Evolutionary conservation across 2,329 filamentous ascomycete genomes (phyloP).

Genomic region (Penicillium janthinellum): DNA sequence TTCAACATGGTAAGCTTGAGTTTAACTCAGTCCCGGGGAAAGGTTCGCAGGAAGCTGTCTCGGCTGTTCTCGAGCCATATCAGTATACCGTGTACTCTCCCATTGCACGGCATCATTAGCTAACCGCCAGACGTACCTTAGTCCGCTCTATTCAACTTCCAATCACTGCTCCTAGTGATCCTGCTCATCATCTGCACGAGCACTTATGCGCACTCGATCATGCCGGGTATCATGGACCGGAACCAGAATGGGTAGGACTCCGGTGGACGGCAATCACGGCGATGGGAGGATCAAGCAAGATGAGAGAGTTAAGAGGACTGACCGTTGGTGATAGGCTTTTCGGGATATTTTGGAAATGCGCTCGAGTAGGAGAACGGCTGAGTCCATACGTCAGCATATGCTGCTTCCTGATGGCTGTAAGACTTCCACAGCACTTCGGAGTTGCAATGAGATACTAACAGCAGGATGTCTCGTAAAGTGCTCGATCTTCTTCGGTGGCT

Average conservation of each 20-base stretch:
- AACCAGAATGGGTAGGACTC: constrained; percentile 82
- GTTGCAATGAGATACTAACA: constrained; percentile 7
- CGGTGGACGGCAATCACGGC: not conserved
- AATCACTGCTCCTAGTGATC: constrained; percentile 90
- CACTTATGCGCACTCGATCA: constrained; percentile 87
- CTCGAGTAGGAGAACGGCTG: constrained; percentile 85
- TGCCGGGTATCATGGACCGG: constrained; percentile 85
- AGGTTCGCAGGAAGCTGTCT: not conserved
- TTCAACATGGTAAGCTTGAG: constrained; percentile 36
- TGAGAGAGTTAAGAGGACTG: constrained; percentile 5
- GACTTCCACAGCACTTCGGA: constrained; percentile 31
- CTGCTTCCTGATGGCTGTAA: constrained; percentile 90
- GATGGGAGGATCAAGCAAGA: not conserved
- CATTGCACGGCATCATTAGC: constrained; percentile 11
- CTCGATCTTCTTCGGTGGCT: constrained; percentile 44
- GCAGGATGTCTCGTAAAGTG: constrained; percentile 23
- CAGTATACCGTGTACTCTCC: constrained; percentile 7
- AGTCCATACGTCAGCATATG: constrained; percentile 95
- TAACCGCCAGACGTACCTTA: constrained; percentile 42
- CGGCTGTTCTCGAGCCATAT: not conserved
- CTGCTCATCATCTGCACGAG: constrained; percentile 95
- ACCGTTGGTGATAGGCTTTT: constrained; percentile 58
- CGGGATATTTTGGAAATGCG: constrained; percentile 94
- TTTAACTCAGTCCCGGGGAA: not conserved
- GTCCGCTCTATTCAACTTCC: constrained; percentile 99